Conservation (phyloP, 352 stramenopile species). For the Globisporangium viniferum region DNA sequence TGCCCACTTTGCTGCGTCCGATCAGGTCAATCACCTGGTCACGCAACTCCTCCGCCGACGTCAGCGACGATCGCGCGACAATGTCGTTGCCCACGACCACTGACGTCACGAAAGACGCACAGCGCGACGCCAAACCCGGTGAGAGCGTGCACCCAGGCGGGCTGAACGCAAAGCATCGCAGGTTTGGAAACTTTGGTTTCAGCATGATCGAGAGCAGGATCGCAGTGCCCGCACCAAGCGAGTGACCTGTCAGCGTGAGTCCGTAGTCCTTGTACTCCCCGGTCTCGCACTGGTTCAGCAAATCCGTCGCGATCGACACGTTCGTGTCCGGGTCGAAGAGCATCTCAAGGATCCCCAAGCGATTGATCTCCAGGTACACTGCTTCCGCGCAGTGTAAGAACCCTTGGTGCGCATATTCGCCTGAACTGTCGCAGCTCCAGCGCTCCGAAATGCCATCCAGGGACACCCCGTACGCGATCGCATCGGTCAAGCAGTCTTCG, state of each 20-base stretch:
- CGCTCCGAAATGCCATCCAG: conserved; percentile 65
- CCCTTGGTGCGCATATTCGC: conserved; percentile 79
- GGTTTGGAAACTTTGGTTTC: conserved; percentile 68
- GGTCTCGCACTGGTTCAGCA: conserved; percentile 57
- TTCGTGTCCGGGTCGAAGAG: conserved; percentile 66
- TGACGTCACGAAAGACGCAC: conserved; percentile 62
- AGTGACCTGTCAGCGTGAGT: conserved; percentile 79
- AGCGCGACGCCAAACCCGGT: conserved; percentile 52
- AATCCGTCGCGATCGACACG: conserved; percentile 37
- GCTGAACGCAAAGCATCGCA: conserved; percentile 80
- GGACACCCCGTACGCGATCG: conserved; percentile 79
- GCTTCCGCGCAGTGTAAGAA: conserved; percentile 77
- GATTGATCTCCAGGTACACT: conserved; percentile 70
- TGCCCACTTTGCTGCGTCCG: conserved; percentile 81
- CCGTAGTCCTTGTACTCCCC: conserved; percentile 71
- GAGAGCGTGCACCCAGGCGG: conserved; percentile 81
- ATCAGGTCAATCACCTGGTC: conserved; percentile 86
- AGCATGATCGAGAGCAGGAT: conserved; percentile 78
- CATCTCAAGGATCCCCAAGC: conserved; percentile 80
- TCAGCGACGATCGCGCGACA: conserved; percentile 74
- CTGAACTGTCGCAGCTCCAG: conserved; percentile 62
- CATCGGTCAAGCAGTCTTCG: conserved; percentile 85
- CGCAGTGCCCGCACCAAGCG: conserved; percentile 70
- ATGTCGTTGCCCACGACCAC: conserved; percentile 86
- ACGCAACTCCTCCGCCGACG: conserved; percentile 66